A percentile compares a stretch with the other conserved stretches of the same genome.
These are phyloP conservation scores for Colletotrichum sp. DNA, from an alignment of 2,329 filamentous ascomycete genomes.

Conservation along the genomic window DNA sequence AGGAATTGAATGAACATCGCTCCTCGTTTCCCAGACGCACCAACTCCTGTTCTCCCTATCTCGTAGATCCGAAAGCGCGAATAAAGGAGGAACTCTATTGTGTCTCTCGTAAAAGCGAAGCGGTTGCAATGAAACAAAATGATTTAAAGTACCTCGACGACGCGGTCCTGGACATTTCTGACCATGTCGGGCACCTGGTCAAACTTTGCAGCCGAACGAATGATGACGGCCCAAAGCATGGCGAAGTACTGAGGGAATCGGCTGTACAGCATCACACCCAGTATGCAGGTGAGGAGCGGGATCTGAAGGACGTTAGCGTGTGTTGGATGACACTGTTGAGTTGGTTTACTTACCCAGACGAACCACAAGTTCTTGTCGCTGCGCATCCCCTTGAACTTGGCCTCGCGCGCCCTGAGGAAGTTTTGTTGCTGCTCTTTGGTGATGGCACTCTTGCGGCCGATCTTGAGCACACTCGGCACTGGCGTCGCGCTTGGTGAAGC, in stretches of 20 bases:
- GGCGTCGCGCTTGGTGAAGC: slow-evolving; percentile 22
- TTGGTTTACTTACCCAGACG: slow-evolving; percentile 64
- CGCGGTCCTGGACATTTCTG: slow-evolving; percentile 21
- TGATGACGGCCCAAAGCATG: slow-evolving; percentile 15
- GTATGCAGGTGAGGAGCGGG: slow-evolving; percentile 52
- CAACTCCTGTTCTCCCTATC: slow-evolving; percentile 15
- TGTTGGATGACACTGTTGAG: neutral
- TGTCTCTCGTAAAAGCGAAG: neutral
- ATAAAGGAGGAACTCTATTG: neutral
- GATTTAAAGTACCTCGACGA: slow-evolving; percentile 28
- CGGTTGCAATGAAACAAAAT: neutral
- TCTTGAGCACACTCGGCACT: slow-evolving; percentile 53
- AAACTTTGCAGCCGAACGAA: slow-evolving; percentile 14
- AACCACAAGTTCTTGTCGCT: slow-evolving; percentile 72
- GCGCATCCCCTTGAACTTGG: slow-evolving; percentile 67
- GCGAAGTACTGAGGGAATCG: slow-evolving; percentile 53
- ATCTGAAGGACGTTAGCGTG: slow-evolving; percentile 43
- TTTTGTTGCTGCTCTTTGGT: slow-evolving; percentile 70
- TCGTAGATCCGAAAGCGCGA: slow-evolving; percentile 7
- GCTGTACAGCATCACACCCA: slow-evolving; percentile 56
- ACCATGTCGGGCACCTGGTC: slow-evolving; percentile 16
- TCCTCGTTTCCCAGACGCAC: neutral
- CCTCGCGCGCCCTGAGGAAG: slow-evolving; percentile 64
- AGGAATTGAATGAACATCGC: neutral
- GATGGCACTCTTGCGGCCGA: slow-evolving; percentile 67